Conservation (phyloP, 805 yeast species). For the Lachancea lanzarotensis region DNA sequence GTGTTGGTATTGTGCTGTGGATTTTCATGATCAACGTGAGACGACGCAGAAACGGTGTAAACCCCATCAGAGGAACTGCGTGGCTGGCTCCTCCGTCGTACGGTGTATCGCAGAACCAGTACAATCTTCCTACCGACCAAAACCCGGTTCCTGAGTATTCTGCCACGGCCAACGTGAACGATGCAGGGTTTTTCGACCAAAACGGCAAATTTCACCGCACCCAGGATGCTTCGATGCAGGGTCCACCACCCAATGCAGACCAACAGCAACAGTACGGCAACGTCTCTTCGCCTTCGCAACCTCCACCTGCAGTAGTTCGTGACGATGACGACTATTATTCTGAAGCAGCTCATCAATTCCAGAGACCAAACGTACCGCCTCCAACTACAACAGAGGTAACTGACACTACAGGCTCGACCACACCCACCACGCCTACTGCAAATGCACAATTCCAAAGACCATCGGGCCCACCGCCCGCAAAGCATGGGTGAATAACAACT, state of each 20-base stretch:
- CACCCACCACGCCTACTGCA: neutral
- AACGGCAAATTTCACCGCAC: slow-evolving; percentile 40
- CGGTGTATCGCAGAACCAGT: slow-evolving; percentile 7
- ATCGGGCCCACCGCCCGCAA: slow-evolving; percentile 4
- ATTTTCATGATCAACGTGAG: slow-evolving; percentile 6
- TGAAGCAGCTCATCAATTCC: neutral
- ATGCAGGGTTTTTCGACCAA: slow-evolving; percentile 65
- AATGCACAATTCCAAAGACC: slow-evolving; percentile 1
- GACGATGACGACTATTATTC: slow-evolving; percentile 1
- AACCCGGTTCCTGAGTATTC: slow-evolving; percentile 59
- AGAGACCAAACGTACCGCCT: slow-evolving; percentile 8
- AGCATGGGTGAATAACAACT: neutral
- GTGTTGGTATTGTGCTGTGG: slow-evolving; percentile 1
- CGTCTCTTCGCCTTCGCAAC: neutral
- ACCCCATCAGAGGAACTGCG: slow-evolving; percentile 12
- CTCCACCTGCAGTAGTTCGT: slow-evolving; percentile 6
- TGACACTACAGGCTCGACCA: too few relatives aligned
- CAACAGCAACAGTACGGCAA: neutral
- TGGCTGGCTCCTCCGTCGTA: slow-evolving; percentile 14
- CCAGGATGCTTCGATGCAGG: neutral
- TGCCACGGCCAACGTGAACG: slow-evolving; percentile 53
- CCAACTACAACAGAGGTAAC: neutral
- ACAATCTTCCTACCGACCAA: slow-evolving; percentile 26
- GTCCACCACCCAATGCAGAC: neutral
- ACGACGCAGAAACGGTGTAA: slow-evolving; percentile 7